Evolutionary conservation across 306 rosid genomes (phyloP).

Genomic region (Castanospermum australe): DNA sequence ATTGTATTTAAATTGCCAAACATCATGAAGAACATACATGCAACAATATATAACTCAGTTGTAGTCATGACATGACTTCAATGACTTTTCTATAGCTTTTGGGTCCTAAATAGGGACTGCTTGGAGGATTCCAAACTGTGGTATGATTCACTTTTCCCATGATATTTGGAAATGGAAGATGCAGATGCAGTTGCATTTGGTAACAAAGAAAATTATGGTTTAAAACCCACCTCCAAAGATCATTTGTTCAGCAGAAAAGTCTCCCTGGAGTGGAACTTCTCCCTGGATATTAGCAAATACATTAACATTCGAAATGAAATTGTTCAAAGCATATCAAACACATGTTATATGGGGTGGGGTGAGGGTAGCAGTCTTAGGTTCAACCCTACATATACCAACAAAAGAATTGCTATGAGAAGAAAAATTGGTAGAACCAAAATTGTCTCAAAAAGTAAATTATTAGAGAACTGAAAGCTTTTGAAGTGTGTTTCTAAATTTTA

Average conservation of each 20-base stretch:
- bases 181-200: conserved; percentile 3
- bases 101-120: neutral
- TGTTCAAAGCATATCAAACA: conserved; percentile 20
- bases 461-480: neutral
- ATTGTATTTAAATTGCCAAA: conserved; percentile 4
- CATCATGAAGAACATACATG: neutral
- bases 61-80: conserved; percentile 5
- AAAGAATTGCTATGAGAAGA: neutral
- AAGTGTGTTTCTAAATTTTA: conserved; percentile 6
- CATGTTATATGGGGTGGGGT: too few relatives aligned
- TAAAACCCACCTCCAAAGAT: conserved; percentile 83
- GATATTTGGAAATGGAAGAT: neutral
- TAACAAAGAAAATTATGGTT: conserved; percentile 13
- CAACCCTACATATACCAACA: neutral
- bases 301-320: conserved; percentile 24
- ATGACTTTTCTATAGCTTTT: neutral
- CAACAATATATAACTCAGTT: conserved; percentile 7
- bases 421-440: neutral
- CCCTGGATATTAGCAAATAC: conserved; percentile 58
- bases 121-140: neutral
- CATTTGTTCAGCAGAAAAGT: conserved; percentile 98
- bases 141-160: conserved; percentile 5
- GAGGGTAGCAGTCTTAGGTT: too few relatives aligned
- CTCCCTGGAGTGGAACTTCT: conserved; percentile 95
- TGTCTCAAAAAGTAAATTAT: neutral